phyloP scores from a whole-genome alignment of 1,284 basidiomycete genomes.

The Cutaneotrichosporon arboriforme region DNA sequence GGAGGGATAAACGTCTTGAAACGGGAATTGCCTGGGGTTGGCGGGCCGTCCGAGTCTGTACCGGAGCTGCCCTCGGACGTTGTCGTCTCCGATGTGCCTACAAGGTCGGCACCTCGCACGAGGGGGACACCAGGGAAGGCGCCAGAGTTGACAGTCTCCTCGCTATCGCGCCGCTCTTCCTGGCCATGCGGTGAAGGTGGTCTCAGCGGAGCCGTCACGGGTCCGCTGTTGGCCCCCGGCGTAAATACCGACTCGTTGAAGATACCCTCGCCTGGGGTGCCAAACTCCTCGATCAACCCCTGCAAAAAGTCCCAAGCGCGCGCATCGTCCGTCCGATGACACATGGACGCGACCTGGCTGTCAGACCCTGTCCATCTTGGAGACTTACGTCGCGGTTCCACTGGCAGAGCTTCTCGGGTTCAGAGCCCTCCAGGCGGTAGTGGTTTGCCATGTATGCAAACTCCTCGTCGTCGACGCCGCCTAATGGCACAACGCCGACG shows the following conservation, averaged over 20 bases:
- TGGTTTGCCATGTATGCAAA: slow-evolving; percentile 62
- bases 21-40: slow-evolving; percentile 4
- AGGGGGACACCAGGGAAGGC: slow-evolving; percentile 5
- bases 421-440: slow-evolving; percentile 60
- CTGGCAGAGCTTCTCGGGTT: slow-evolving; percentile 51
- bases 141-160: background rate
- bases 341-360: slow-evolving; percentile 58
- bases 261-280: slow-evolving; percentile 4
- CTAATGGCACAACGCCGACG: slow-evolving; percentile 27
- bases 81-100: background rate
- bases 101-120: slow-evolving; percentile 4
- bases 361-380: background rate
- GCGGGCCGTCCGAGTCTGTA: background rate
- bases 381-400: slow-evolving; percentile 44
- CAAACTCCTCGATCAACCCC: slow-evolving; percentile 53
- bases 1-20: slow-evolving; percentile 24
- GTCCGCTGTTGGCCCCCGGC: background rate
- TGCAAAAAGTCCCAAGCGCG: slow-evolving; percentile 65
- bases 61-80: background rate
- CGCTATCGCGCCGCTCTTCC: background rate
- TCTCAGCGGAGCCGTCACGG: background rate
- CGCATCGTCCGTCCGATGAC: slow-evolving; percentile 58
- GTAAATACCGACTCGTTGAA: slow-evolving; percentile 29
- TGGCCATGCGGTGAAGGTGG: slow-evolving; percentile 4
- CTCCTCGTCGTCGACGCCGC: slow-evolving; percentile 50